Percentiles rank a stretch among this genome's conserved stretches.
Evolutionary conservation across 495 filamentous ascomycete genomes (phyloP).

Genomic region (Cairneyella variabilis): DNA sequence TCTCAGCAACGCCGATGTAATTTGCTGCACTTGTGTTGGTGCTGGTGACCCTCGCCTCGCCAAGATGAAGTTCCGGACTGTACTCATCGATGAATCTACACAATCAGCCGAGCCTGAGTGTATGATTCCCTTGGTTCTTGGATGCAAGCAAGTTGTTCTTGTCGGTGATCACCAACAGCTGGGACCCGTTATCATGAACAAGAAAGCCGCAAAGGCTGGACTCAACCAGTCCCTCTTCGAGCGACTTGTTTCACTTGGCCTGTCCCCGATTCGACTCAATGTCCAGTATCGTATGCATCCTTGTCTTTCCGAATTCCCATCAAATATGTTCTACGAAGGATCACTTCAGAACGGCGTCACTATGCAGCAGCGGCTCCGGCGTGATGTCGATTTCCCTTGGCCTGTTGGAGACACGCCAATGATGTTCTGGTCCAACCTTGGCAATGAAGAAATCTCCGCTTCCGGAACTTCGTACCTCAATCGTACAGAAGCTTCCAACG

Average conservation of each 20-base stretch:
- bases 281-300: conserved; percentile 99
- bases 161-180: conserved; percentile 99
- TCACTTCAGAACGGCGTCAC: conserved; percentile 97
- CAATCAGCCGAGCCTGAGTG: conserved; percentile 99
- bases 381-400: conserved; percentile 98
- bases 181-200: conserved; percentile 99
- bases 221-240: conserved; percentile 98
- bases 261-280: conserved; percentile 88
- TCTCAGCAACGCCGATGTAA: conserved; percentile 91
- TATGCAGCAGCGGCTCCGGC: conserved; percentile 77
- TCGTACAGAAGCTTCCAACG: conserved; percentile 92
- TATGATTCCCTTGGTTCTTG: conserved; percentile 97
- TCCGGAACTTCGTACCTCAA: conserved; percentile 98
- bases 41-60: conserved; percentile 92
- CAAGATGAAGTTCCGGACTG: conserved; percentile 97
- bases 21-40: conserved; percentile 98
- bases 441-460: conserved; percentile 96
- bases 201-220: conserved; percentile 97
- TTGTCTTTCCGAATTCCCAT: conserved; percentile 95
- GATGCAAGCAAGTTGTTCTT: conserved; percentile 97
- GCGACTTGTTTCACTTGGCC: conserved; percentile 89
- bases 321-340: conserved; percentile 99
- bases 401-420: conserved; percentile 90
- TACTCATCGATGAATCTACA: conserved; percentile 96
- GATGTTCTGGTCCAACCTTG: conserved; percentile 99